Conservation (phyloP, 108 stramenopile genomes). For the Skeletonema grethae region DNA sequence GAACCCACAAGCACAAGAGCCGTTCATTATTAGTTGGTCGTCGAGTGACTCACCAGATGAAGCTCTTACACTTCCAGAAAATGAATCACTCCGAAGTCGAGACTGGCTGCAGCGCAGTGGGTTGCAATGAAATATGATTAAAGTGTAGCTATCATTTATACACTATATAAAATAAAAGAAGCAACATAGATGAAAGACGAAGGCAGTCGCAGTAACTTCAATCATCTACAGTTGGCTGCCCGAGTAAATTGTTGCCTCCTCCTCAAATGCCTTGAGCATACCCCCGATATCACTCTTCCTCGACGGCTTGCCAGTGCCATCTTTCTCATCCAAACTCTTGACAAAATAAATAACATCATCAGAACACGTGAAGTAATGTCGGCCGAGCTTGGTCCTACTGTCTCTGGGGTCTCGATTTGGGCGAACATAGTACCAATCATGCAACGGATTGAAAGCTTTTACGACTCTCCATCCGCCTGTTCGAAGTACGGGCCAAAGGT, state of each 20-base stretch:
- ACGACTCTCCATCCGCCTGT: conserved; percentile 28
- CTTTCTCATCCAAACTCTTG: conserved; percentile 15
- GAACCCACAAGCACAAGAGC: no score
- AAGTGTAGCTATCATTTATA: no score
- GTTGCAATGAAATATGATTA: no score
- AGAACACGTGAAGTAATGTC: conserved; percentile 23
- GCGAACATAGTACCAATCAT: conserved; percentile 44
- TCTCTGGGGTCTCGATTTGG: conserved; percentile 33
- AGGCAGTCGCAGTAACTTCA: background rate
- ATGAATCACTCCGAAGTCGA: no score
- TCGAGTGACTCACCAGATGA: no score
- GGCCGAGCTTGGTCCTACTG: conserved; percentile 12
- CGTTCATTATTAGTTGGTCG: no score
- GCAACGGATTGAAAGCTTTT: conserved; percentile 33
- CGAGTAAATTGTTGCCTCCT: conserved; percentile 25
- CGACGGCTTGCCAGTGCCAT: background rate
- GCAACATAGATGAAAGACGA: background rate
- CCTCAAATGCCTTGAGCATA: conserved; percentile 20
- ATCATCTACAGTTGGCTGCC: background rate
- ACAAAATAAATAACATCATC: conserved; percentile 33
- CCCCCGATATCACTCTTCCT: conserved; percentile 27
- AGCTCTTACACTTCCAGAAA: no score
- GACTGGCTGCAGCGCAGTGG: no score
- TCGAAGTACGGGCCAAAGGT: conserved; percentile 36
- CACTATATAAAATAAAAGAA: background rate